Conservation (phyloP, 805 yeast genomes). For the Teunomyces pallodes region DNA sequence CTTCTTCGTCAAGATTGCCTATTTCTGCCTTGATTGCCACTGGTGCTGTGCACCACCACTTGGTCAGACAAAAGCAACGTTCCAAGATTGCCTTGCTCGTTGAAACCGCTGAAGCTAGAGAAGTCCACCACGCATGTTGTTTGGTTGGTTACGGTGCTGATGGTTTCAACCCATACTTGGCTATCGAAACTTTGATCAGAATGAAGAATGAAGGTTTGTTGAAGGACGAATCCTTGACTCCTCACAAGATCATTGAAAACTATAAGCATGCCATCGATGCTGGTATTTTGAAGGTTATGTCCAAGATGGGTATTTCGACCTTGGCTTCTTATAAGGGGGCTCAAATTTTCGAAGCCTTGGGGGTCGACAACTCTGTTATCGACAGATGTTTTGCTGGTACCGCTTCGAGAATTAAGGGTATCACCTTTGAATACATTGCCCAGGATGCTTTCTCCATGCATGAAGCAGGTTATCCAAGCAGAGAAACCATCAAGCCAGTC, state of each 20-base stretch:
- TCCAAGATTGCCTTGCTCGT: conserved; percentile 88
- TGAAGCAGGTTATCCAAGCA: conserved; percentile 84
- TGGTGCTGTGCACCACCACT: conserved; percentile 96
- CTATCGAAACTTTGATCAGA: conserved; percentile 81
- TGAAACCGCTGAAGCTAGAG: conserved; percentile 97
- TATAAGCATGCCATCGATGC: conserved; percentile 84
- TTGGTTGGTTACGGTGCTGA: conserved; percentile 97
- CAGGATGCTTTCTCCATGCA: conserved; percentile 95
- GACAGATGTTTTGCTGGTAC: conserved; percentile 97
- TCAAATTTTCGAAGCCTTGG: conserved; percentile 95
- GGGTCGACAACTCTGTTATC: conserved; percentile 91
- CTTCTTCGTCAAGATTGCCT: conserved; percentile 64
- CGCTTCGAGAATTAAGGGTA: conserved; percentile 94
- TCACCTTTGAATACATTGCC: conserved; percentile 92
- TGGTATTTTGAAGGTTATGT: conserved; percentile 95
- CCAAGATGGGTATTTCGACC: conserved; percentile 99
- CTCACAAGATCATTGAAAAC: conserved; percentile 64
- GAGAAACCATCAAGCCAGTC: conserved; percentile 66
- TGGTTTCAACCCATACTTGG: conserved; percentile 91
- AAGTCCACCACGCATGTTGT: conserved; percentile 94
- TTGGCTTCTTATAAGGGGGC: conserved; percentile 99
- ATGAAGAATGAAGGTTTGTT: conserved; percentile 79
- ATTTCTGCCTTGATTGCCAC: conserved; percentile 88
- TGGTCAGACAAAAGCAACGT: conserved; percentile 93
- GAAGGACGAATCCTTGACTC: conserved; percentile 50